Conservation (phyloP, 1,284 basidiomycete genomes). For the Cryptococcus deneoformans region DNA sequence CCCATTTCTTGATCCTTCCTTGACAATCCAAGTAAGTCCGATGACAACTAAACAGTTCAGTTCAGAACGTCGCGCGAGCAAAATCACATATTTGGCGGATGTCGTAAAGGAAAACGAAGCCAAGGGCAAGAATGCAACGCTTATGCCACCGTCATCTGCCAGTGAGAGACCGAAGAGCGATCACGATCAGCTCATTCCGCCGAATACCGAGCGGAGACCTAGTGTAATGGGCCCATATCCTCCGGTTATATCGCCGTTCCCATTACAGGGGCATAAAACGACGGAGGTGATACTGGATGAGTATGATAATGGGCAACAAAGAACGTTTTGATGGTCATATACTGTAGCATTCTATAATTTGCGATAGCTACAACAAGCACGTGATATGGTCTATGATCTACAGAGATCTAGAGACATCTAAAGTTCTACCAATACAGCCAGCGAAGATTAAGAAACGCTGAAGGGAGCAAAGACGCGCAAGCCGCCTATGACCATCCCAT, state of each 20-base stretch:
- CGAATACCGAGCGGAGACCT: background rate
- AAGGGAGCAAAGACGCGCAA: background rate
- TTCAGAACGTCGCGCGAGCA: background rate
- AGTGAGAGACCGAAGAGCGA: background rate
- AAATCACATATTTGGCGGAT: slow-evolving; percentile 24
- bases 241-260: background rate
- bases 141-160: background rate
- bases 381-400: background rate
- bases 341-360: slow-evolving; percentile 1
- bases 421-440: background rate
- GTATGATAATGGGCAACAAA: background rate
- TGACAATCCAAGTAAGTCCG: background rate
- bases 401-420: background rate
- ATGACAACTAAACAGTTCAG: background rate
- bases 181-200: background rate
- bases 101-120: slow-evolving; percentile 14
- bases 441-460: too few species aligned
- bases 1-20: background rate
- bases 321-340: background rate
- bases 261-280: background rate
- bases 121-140: background rate
- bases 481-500: slow-evolving; percentile 31
- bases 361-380: background rate
- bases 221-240: background rate
- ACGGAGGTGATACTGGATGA: background rate